These are phyloP conservation scores for Colletotrichum sp. DNA, from an alignment of 2,329 filamentous ascomycete species.

Conservation along the genomic window DNA sequence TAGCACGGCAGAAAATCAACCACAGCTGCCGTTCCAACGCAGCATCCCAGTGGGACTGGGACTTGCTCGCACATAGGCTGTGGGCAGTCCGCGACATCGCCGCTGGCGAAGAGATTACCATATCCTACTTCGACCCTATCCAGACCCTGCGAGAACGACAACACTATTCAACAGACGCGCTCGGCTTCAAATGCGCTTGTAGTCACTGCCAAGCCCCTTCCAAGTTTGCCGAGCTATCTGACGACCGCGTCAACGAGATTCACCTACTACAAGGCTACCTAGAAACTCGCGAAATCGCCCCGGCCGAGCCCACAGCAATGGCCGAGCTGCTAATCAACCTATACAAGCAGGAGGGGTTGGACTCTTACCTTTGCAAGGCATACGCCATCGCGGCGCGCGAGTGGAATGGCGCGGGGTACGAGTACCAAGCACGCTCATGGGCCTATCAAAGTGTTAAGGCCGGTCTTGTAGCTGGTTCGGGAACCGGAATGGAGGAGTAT, in stretches of 20 bases:
- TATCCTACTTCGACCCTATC: neutral
- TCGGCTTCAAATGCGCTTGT: neutral
- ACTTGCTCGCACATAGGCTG: neutral
- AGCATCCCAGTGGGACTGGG: neutral
- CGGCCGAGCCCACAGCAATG: neutral
- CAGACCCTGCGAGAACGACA: neutral
- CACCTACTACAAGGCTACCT: neutral
- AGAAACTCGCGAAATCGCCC: neutral
- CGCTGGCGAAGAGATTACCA: neutral
- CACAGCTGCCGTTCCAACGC: neutral
- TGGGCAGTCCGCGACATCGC: neutral
- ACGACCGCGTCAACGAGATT: neutral
- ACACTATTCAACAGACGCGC: accelerated
- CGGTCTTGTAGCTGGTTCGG: neutral
- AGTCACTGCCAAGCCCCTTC: neutral
- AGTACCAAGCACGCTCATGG: neutral
- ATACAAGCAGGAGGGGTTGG: neutral
- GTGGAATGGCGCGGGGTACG: neutral
- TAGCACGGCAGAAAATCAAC: neutral
- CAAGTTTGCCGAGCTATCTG: neutral
- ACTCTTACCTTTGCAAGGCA: neutral
- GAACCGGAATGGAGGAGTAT: neutral
- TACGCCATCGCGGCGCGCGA: neutral
- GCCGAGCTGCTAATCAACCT: neutral
- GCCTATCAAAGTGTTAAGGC: neutral